A percentile compares a stretch with the other conserved stretches of the same genome.
phyloP scores from a whole-genome alignment of 2,329 filamentous ascomycete species.

The Colletotrichum cereale region DNA sequence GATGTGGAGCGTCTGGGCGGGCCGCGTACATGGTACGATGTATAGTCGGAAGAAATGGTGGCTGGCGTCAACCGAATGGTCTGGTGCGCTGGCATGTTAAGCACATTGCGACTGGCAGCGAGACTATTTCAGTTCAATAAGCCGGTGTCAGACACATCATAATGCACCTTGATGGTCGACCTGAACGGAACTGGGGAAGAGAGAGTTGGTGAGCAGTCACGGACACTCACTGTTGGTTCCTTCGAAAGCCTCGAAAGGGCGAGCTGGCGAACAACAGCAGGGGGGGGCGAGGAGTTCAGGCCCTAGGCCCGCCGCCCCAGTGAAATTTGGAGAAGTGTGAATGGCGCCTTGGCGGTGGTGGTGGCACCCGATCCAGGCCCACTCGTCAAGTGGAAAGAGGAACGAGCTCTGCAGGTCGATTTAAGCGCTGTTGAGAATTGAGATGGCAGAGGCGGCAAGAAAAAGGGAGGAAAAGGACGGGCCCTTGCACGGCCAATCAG shows the following conservation, averaged over 20 bases:
- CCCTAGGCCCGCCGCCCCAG: constrained; percentile 19
- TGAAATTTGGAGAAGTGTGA: constrained; percentile 11
- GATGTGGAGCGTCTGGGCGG: background rate
- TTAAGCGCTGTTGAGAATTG: constrained; percentile 30
- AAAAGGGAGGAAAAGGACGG: constrained; percentile 13
- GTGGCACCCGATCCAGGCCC: constrained; percentile 11
- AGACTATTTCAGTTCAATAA: background rate
- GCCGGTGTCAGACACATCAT: constrained; percentile 6
- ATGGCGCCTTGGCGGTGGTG: constrained; percentile 15
- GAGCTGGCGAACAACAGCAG: background rate
- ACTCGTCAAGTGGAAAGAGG: constrained; percentile 2
- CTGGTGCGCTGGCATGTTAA: background rate
- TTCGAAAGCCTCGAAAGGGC: background rate
- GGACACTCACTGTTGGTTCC: background rate
- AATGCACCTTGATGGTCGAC: constrained; percentile 1
- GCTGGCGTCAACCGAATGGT: background rate
- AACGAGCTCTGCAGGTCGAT: constrained; percentile 17
- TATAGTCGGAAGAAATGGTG: background rate
- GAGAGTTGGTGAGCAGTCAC: constrained; percentile 7
- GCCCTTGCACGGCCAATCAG: constrained; percentile 26
- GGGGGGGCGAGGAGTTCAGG: background rate
- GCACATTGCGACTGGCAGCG: background rate
- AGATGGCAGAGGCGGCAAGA: constrained; percentile 36
- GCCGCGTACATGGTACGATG: background rate
- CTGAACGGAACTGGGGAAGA: background rate